Conservation (phyloP, 179 eudicot species). For the Dionaea muscipula region DNA sequence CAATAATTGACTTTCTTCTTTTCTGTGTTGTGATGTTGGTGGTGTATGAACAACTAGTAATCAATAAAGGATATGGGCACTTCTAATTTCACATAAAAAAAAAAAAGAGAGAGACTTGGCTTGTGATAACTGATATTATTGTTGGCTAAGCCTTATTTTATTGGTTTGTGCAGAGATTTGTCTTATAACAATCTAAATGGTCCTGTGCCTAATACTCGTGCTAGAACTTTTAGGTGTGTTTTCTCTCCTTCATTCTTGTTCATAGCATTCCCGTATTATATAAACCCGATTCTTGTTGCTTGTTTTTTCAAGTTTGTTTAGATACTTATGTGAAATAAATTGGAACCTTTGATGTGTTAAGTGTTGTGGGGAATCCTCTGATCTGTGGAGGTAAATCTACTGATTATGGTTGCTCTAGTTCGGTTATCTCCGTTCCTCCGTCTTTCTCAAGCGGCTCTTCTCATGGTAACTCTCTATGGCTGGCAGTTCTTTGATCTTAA, state of each 20-base stretch:
- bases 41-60: background rate
- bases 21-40: constrained; percentile 18
- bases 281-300: background rate
- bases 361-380: constrained; percentile 64
- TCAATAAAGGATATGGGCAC: too few species aligned
- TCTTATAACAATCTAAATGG: constrained; percentile 86
- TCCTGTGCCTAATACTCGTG: constrained; percentile 66
- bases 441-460: constrained; percentile 46
- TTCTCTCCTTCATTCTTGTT: constrained; percentile 1
- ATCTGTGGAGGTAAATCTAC: constrained; percentile 54
- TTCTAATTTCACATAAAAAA: too few species aligned
- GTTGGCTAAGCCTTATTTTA: constrained; percentile 3
- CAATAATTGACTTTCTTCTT: constrained; percentile 10
- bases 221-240: constrained; percentile 71
- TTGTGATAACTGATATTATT: constrained; percentile 1
- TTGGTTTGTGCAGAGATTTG: constrained; percentile 59
- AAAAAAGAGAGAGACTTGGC: too few species aligned
- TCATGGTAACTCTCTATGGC: constrained; percentile 29
- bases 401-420: constrained; percentile 56
- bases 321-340: background rate
- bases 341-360: constrained; percentile 8
- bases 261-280: background rate
- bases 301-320: background rate
- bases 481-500: background rate
- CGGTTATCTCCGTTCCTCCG: constrained; percentile 37